These are phyloP conservation scores for Rhododendron simsii DNA, from an alignment of 148 eudicot species.

Conservation along the genomic window DNA sequence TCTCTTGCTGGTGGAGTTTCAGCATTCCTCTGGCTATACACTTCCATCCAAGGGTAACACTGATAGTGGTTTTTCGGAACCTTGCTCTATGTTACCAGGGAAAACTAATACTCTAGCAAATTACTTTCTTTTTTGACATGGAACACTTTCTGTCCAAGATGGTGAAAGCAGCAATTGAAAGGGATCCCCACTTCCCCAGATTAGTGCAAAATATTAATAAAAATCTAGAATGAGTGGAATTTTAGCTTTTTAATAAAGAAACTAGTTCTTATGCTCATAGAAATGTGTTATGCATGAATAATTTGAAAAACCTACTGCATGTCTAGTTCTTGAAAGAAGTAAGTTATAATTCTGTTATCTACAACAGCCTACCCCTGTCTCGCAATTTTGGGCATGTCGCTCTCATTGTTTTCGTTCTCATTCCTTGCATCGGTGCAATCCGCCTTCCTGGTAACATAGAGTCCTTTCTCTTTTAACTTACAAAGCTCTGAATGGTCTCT, in stretches of 20 bases:
- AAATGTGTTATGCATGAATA: background rate
- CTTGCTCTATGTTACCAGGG: background rate
- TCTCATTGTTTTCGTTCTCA: background rate
- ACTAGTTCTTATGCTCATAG: background rate
- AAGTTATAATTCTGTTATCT: background rate
- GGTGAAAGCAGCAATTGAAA: background rate
- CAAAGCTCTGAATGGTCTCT: conserved; percentile 15
- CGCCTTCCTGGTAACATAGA: background rate
- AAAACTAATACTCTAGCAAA: background rate
- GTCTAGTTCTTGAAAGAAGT: background rate
- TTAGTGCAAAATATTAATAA: background rate
- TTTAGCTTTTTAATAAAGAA: background rate
- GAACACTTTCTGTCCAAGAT: background rate
- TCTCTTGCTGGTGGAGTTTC: conserved; percentile 70
- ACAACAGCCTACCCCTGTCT: background rate
- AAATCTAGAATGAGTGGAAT: background rate
- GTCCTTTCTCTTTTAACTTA: background rate
- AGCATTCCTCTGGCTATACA: conserved; percentile 88
- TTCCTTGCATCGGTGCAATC: background rate
- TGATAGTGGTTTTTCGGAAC: background rate
- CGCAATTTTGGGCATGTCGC: background rate
- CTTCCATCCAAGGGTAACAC: conserved; percentile 69
- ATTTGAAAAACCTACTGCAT: background rate
- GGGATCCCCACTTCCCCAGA: background rate
- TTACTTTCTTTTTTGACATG: background rate